phyloP scores from a whole-genome alignment of 2,329 filamentous ascomycete species.

The Cyclaneusma minus region DNA sequence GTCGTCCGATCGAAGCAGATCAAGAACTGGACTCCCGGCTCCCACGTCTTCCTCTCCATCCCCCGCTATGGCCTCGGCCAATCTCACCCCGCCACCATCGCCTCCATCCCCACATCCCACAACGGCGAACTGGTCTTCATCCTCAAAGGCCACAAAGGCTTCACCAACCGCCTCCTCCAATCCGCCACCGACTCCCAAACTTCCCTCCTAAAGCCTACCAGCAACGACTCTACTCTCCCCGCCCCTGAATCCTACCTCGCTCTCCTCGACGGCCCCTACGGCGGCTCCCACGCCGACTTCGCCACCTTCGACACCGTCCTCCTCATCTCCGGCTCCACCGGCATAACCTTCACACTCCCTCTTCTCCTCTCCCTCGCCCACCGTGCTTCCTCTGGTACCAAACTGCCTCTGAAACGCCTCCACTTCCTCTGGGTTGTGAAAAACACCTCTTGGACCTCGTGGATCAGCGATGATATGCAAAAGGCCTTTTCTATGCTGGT shows the following conservation, averaged over 20 bases:
- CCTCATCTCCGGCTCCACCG: constrained; percentile 45
- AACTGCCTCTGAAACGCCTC: constrained; percentile 29
- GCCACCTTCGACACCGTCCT: constrained; percentile 43
- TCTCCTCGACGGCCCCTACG: constrained; percentile 41
- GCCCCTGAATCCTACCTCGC: constrained; percentile 22
- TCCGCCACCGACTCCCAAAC: constrained; percentile 19
- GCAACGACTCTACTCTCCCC: constrained; percentile 2
- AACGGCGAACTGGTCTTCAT: constrained; percentile 45
- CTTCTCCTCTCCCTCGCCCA: constrained; percentile 24
- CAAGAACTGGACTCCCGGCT: constrained; percentile 27
- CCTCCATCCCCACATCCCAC: constrained; percentile 33
- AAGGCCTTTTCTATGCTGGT: constrained; percentile 22
- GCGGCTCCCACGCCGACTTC: constrained; percentile 33
- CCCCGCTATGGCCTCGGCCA: constrained; percentile 37
- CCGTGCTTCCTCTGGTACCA: constrained; percentile 18
- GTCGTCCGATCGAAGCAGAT: constrained; percentile 18
- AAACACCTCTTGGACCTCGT: constrained; percentile 38
- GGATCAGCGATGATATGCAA: constrained; percentile 16
- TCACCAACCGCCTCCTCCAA: constrained; percentile 36
- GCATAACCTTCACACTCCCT: constrained; percentile 42
- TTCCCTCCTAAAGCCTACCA: constrained; percentile 5
- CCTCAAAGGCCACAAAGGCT: constrained; percentile 38
- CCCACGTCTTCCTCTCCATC: constrained; percentile 45
- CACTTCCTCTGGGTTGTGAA: constrained; percentile 39
- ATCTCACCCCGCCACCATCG: constrained; percentile 44